A percentile compares a stretch with the other conserved stretches of the same genome.
Conservation (phyloP, 805 yeast genomes). For the Teunomyces pallodes region DNA sequence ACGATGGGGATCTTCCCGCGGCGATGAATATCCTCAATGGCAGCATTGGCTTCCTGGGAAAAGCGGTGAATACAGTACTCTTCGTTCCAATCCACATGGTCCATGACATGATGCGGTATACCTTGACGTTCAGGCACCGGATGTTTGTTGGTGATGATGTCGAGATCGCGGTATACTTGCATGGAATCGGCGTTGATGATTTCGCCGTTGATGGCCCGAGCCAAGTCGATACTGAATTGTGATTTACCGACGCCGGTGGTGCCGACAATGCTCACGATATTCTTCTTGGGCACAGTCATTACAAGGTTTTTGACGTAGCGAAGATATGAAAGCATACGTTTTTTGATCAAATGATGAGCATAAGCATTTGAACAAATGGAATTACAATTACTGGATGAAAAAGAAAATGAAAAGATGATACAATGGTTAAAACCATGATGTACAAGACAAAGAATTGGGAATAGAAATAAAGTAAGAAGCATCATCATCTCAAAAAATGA, state of each 20-base stretch:
- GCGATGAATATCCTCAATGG: slow-evolving; percentile 62
- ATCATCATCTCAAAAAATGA: too few relatives aligned
- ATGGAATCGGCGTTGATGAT: slow-evolving; percentile 94
- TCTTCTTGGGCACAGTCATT: slow-evolving; percentile 33
- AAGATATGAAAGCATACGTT: slow-evolving; percentile 6
- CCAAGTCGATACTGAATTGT: slow-evolving; percentile 71
- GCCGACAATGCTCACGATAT: slow-evolving; percentile 71
- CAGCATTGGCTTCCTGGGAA: slow-evolving; percentile 61
- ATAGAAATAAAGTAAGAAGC: too few relatives aligned
- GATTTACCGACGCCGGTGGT: slow-evolving; percentile 98
- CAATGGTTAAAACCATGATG: too few relatives aligned
- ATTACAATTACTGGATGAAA: too few relatives aligned
- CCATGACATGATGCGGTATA: slow-evolving; percentile 81
- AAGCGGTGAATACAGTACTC: slow-evolving; percentile 82
- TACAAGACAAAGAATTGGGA: too few relatives aligned
- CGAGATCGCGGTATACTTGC: slow-evolving; percentile 82
- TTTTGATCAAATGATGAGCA: too few relatives aligned
- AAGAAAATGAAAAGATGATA: too few relatives aligned
- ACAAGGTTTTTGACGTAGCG: slow-evolving; percentile 20
- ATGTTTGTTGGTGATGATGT: slow-evolving; percentile 87
- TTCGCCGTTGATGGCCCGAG: slow-evolving; percentile 77
- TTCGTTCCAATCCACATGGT: slow-evolving; percentile 76
- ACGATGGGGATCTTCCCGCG: slow-evolving; percentile 78
- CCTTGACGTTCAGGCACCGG: slow-evolving; percentile 76
- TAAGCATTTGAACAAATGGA: too few relatives aligned